Conservation (phyloP, 148 eudicot species). For the Rhododendron mucronatum region DNA sequence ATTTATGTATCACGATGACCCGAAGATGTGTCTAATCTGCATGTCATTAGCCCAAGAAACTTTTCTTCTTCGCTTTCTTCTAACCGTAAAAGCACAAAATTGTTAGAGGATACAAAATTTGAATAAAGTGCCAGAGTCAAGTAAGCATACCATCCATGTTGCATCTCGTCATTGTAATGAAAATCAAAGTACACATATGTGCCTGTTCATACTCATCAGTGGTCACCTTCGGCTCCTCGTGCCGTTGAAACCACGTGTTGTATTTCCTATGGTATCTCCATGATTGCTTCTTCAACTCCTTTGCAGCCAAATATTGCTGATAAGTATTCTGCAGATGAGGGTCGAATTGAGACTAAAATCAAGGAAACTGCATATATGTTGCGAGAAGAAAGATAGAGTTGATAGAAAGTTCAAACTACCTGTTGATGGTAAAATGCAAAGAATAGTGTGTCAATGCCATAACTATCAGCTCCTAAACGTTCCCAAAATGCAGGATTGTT, state of each 20-base stretch:
- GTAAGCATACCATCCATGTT: conserved; percentile 85
- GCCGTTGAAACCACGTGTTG: conserved; percentile 97
- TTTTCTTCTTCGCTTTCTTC: background rate
- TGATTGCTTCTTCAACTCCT: conserved; percentile 90
- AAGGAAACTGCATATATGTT: background rate
- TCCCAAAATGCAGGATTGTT: conserved; percentile 98
- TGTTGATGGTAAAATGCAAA: conserved; percentile 90
- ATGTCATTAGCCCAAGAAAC: background rate
- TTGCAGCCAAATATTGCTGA: conserved; percentile 98
- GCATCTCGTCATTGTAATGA: conserved; percentile 66
- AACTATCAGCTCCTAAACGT: conserved; percentile 70
- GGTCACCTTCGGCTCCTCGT: conserved; percentile 92
- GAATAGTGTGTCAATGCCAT: conserved; percentile 78
- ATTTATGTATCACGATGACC: background rate
- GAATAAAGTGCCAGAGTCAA: background rate
- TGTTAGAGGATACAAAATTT: background rate
- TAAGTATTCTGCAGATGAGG: conserved; percentile 71
- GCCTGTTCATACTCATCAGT: conserved; percentile 95
- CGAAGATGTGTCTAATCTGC: too few species aligned
- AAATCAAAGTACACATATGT: conserved; percentile 94
- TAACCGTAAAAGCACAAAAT: background rate
- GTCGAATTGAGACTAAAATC: conserved; percentile 11
- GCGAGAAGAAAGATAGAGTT: background rate
- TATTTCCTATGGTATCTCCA: conserved; percentile 95
- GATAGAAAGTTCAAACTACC: conserved; percentile 30